These are phyloP conservation scores for Neolecta irregularis DNA, from an alignment of 1,139 yeast species.

Conservation along the genomic window DNA sequence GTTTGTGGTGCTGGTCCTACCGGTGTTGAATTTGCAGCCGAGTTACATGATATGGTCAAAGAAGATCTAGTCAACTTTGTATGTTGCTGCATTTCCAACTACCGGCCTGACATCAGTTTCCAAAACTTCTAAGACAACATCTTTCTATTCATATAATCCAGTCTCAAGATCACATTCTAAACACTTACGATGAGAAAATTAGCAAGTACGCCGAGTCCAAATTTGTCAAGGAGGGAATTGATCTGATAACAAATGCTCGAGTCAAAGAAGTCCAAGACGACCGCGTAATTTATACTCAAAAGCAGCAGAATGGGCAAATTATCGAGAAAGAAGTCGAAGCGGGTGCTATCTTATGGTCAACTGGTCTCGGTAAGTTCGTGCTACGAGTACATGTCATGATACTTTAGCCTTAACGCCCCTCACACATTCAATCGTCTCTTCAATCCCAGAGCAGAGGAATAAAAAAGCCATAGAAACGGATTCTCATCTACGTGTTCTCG, in stretches of 20 bases:
- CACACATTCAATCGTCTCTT: conserved; percentile 34
- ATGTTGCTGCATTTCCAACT: no score
- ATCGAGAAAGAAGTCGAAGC: conserved; percentile 37
- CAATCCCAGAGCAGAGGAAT: conserved; percentile 35
- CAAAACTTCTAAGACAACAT: conserved; percentile 41
- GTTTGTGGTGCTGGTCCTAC: conserved; percentile 63
- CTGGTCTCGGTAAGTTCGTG: conserved; percentile 53
- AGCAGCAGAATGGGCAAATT: conserved; percentile 29
- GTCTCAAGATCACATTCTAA: conserved; percentile 46
- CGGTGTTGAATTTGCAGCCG: conserved; percentile 60
- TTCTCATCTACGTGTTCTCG: conserved; percentile 45
- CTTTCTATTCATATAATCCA: conserved; percentile 50
- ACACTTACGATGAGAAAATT: conserved; percentile 46
- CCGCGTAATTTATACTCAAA: conserved; percentile 38
- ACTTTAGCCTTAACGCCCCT: conserved; percentile 44
- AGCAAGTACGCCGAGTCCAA: conserved; percentile 46
- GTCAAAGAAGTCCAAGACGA: conserved; percentile 40
- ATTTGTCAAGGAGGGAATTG: conserved; percentile 42
- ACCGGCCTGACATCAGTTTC: no score
- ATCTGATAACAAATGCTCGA: conserved; percentile 43
- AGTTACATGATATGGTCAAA: conserved; percentile 81
- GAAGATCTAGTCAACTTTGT: conserved; percentile 74
- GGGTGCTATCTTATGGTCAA: conserved; percentile 53
- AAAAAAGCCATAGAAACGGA: conserved; percentile 52
- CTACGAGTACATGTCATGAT: no score